Evolutionary conservation across 495 filamentous ascomycete genomes (phyloP), one percentile per base, ranked within the genome.

Genomic region (Penicillium angulare): DNA sequence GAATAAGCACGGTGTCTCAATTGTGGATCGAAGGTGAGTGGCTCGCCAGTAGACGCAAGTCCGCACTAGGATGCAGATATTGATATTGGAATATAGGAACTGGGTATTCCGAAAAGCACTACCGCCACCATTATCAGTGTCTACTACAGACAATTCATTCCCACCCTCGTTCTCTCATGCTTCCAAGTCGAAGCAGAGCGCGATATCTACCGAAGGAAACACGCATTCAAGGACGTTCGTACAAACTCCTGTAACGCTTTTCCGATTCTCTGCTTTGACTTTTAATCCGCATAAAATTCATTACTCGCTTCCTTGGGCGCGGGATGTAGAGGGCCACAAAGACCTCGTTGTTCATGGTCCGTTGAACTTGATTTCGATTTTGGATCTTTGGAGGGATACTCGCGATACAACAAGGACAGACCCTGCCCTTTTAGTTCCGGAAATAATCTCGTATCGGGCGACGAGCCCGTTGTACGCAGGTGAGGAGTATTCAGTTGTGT

Each of bases 221-320:
- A 70, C 62, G 0, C 63, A 72, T 48, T 68, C 60, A 29, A 66
- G 74, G n/a, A 73, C 77, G 9, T 67, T 82, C 36, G 52, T 60
- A 12, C 81, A 80, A 61, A 82, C 82, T 0, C 69, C 77, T 3
- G 74, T 79, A 5, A 77, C 78, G 0, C 75, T 89, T 7, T 88
- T 88, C 62, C 78, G 85, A 3, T 89, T 89, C 71, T 86, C 82
- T 0, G 86, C 86, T 0, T 64, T 90, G 18, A 89, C 85, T 3
- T 88, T 86, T 63, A 89, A 88, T 51, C 80, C 75, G 0, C 86
- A 88, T 56, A 86, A 81, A 63, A 89, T 89, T 33, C 86, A 89
- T 59, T 88, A 86, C 60, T 83, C 82, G 29, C 61, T 69, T 3
- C 67, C 74, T 3, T 86, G 82, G 82, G 78, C 77, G 12, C 66